phyloP scores from a whole-genome alignment of 805 yeast genomes.

The Clavispora vitiphila region DNA sequence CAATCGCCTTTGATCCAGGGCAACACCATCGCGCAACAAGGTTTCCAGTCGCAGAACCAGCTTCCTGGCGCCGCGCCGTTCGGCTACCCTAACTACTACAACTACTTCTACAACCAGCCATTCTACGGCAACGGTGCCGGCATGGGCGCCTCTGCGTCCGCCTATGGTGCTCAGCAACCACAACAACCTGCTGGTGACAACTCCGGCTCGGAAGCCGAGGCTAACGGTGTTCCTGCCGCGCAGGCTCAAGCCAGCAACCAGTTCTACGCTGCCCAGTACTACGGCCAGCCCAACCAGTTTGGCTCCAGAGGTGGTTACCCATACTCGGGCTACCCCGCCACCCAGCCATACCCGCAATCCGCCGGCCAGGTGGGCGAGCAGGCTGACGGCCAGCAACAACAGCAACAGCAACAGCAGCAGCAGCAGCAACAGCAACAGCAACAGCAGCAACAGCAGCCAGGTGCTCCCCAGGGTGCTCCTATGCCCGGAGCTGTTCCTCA shows the following conservation, averaged over 20 bases:
- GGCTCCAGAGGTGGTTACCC: slow-evolving; percentile 20
- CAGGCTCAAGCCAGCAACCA: slow-evolving; percentile 14
- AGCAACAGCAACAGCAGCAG: slow-evolving; percentile 16
- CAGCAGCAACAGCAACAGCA: slow-evolving; percentile 26
- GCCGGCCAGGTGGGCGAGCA: slow-evolving; percentile 11
- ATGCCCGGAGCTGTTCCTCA: slow-evolving; percentile 16
- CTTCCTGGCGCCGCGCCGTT: slow-evolving; percentile 34
- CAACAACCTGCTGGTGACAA: slow-evolving; percentile 10
- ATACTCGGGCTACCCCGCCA: slow-evolving; percentile 16
- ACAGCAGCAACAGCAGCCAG: slow-evolving; percentile 17
- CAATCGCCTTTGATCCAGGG: slow-evolving; percentile 30
- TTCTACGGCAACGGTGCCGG: slow-evolving; percentile 32
- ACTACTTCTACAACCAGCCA: slow-evolving; percentile 38
- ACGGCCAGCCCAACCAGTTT: slow-evolving; percentile 17
- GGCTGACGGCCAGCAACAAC: slow-evolving; percentile 11
- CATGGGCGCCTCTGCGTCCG: slow-evolving; percentile 17
- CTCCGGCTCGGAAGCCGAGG: slow-evolving; percentile 7
- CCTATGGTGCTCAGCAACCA: slow-evolving; percentile 16
- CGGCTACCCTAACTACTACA: slow-evolving; percentile 39
- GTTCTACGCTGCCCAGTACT: slow-evolving; percentile 15
- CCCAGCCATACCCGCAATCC: slow-evolving; percentile 15
- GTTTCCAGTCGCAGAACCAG: slow-evolving; percentile 24
- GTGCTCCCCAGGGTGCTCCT: slow-evolving; percentile 5
- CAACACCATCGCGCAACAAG: slow-evolving; percentile 19
- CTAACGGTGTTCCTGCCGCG: slow-evolving; percentile 11